Evolutionary conservation across 768 basidiomycete species (phyloP).

Genomic region (Tulasnella sp.): DNA sequence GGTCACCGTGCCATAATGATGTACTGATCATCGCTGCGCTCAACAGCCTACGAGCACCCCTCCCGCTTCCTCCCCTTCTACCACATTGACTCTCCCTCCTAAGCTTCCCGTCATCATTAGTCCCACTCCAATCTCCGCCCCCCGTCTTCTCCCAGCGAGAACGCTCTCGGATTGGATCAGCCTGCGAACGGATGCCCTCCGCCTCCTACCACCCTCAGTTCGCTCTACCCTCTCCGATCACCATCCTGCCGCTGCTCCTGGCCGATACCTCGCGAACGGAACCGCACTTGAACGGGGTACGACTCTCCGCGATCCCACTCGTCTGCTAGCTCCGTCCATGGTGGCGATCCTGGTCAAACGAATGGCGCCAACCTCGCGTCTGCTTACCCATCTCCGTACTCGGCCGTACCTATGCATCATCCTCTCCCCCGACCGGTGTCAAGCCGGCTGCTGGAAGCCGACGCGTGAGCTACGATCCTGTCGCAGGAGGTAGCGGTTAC

Average conservation of each 20-base stretch:
- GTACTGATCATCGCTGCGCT: too few relatives aligned
- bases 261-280: not conserved
- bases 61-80: conserved; percentile 6
- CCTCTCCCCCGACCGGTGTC: conserved; percentile 29
- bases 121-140: not conserved
- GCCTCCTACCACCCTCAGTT: not conserved
- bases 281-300: not conserved
- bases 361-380: conserved; percentile 36
- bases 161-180: conserved; percentile 5
- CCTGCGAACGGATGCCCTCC: not conserved
- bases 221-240: not conserved
- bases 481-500: conserved; percentile 1
- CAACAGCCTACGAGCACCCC: not conserved
- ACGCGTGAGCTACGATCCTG: conserved; percentile 18
- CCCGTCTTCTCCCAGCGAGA: conserved; percentile 7
- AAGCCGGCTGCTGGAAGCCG: conserved; percentile 23
- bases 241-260: not conserved
- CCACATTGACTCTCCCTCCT: conserved; percentile 12
- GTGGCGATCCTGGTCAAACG: conserved; percentile 35
- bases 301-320: conserved; percentile 30
- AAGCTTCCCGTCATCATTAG: conserved; percentile 10
- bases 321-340: conserved; percentile 38
- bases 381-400: conserved; percentile 30
- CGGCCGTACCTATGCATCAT: conserved; percentile 38
- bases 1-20: too few relatives aligned